phyloP scores from a whole-genome alignment of 2,329 filamentous ascomycete species.

The Epichloe elymi region DNA sequence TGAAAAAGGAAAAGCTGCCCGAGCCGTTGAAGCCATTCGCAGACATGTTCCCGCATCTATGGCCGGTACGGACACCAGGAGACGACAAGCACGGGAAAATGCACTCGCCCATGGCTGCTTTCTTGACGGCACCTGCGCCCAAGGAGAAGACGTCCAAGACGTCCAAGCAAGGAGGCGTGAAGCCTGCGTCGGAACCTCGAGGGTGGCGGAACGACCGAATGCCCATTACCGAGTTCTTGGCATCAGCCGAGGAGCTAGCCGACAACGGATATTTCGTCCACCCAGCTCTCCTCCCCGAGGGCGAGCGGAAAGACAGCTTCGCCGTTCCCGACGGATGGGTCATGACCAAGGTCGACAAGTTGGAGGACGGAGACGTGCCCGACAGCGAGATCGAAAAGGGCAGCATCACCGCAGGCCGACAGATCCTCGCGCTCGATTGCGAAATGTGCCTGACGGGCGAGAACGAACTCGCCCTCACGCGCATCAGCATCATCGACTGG shows the following conservation, averaged over 20 bases:
- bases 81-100: slow-evolving; percentile 71
- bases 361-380: slow-evolving; percentile 55
- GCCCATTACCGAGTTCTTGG: slow-evolving; percentile 68
- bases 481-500: slow-evolving; percentile 81
- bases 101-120: slow-evolving; percentile 75
- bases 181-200: slow-evolving; percentile 48
- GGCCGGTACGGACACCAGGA: slow-evolving; percentile 79
- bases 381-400: slow-evolving; percentile 63
- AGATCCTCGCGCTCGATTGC: slow-evolving; percentile 76
- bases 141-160: slow-evolving; percentile 50
- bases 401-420: slow-evolving; percentile 69
- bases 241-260: slow-evolving; percentile 56
- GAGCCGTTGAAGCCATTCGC: slow-evolving; percentile 52
- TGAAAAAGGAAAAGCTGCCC: slow-evolving; percentile 39
- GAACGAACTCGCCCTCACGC: slow-evolving; percentile 68
- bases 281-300: slow-evolving; percentile 54
- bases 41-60: slow-evolving; percentile 74
- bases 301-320: slow-evolving; percentile 39
- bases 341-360: slow-evolving; percentile 54
- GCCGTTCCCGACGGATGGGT: slow-evolving; percentile 63
- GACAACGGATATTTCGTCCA: slow-evolving; percentile 81
- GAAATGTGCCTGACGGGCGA: slow-evolving; percentile 92
- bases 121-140: slow-evolving; percentile 62
- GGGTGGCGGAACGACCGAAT: slow-evolving; percentile 65
- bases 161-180: slow-evolving; percentile 40